Percentiles rank a stretch among this genome's conserved stretches.
phyloP scores from a whole-genome alignment of 176 grass and related monocot species.

The Phragmites australis region DNA sequence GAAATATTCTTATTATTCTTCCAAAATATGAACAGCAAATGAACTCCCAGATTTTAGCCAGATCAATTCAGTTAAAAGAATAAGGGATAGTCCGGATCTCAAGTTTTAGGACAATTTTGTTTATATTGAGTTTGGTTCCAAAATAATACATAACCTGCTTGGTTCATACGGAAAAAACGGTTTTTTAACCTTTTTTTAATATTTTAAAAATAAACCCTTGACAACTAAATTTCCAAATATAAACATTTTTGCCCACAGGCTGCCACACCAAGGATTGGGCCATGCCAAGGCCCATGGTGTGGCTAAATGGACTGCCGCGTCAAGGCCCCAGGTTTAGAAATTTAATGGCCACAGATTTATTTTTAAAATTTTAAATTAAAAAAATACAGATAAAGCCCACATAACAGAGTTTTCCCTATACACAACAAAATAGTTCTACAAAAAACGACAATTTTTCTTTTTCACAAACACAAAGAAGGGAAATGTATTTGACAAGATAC shows the following conservation, averaged over 20 bases:
- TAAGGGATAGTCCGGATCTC: background rate
- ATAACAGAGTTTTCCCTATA: background rate
- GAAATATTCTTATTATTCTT: constrained; percentile 24
- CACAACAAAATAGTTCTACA: background rate
- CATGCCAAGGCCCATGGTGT: too few species aligned
- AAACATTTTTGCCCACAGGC: too few species aligned
- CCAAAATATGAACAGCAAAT: background rate
- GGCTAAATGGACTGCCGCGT: too few species aligned
- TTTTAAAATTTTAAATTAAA: too few species aligned
- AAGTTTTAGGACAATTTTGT: background rate
- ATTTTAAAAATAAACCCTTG: too few species aligned
- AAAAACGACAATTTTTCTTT: background rate
- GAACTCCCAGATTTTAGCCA: background rate
- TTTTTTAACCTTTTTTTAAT: too few species aligned
- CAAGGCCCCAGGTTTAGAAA: too few species aligned
- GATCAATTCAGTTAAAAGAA: background rate
- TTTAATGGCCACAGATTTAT: too few species aligned
- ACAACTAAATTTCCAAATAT: too few species aligned
- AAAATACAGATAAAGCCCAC: background rate
- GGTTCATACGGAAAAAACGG: too few species aligned
- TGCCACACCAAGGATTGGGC: too few species aligned
- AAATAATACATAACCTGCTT: background rate
- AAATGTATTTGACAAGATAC: background rate
- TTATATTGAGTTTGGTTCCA: background rate
- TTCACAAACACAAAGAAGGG: background rate